Conservation (phyloP, 768 basidiomycete genomes). For the Boletus barrowsii region DNA sequence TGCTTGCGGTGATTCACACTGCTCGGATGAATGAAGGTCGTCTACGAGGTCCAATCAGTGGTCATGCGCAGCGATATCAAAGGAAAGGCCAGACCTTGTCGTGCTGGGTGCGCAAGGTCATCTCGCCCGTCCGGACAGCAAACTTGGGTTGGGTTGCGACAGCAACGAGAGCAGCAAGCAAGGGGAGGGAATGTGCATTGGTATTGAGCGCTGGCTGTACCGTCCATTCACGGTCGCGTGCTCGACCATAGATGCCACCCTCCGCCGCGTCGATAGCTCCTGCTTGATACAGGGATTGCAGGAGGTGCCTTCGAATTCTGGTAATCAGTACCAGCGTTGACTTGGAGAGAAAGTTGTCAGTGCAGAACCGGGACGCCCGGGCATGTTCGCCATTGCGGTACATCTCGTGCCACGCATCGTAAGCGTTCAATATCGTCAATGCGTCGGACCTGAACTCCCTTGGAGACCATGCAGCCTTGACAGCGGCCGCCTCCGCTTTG, state of each 20-base stretch:
- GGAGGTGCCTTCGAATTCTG: conserved; percentile 74
- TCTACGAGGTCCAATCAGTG: conserved; percentile 38
- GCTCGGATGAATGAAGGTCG: conserved; percentile 75
- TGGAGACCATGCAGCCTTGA: conserved; percentile 78
- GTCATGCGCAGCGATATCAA: conserved; percentile 1
- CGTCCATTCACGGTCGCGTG: conserved; percentile 33
- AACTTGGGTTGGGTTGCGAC: conserved; percentile 90
- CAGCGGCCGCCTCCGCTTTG: conserved; percentile 64
- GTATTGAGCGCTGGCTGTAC: conserved; percentile 68
- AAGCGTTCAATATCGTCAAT: conserved; percentile 75
- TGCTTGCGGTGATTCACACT: conserved; percentile 80
- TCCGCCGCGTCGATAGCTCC: conserved; percentile 83
- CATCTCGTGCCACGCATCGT: conserved; percentile 75
- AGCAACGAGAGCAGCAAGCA: conserved; percentile 81
- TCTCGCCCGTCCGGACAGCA: conserved; percentile 70
- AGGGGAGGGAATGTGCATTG: conserved; percentile 70
- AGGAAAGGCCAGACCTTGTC: conserved; percentile 64
- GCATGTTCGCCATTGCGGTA: conserved; percentile 63
- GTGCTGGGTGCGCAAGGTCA: conserved; percentile 65
- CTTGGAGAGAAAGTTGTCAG: conserved; percentile 85
- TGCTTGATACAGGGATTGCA: conserved; percentile 71
- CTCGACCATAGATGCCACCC: conserved; percentile 45
- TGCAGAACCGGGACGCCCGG: conserved; percentile 71
- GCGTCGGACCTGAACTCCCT: conserved; percentile 82
- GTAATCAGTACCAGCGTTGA: conserved; percentile 79